phyloP scores from a whole-genome alignment of 768 basidiomycete genomes.

The Fomitopsis pulvina region DNA sequence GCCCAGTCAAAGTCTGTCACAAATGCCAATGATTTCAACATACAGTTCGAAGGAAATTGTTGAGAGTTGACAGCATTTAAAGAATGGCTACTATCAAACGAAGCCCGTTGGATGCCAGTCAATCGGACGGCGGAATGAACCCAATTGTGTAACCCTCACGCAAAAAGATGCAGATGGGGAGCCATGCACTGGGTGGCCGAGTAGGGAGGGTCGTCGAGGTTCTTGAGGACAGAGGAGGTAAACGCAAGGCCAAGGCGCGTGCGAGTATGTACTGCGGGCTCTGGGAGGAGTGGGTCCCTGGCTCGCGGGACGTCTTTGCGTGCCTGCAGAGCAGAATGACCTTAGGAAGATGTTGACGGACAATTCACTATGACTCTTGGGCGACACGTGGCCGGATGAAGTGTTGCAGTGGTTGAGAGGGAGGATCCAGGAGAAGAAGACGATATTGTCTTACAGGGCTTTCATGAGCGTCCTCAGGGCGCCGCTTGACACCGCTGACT shows the following conservation, averaged over 20 bases:
- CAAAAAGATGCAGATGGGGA: no score
- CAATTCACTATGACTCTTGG: neutral
- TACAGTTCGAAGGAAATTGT: no score
- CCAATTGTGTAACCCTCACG: no score
- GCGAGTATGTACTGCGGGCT: neutral
- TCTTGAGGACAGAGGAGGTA: neutral
- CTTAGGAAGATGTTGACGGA: neutral
- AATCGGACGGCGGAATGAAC: no score
- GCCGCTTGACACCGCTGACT: neutral
- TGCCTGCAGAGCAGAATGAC: neutral
- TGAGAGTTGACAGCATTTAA: no score
- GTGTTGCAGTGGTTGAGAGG: neutral
- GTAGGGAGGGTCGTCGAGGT: no score
- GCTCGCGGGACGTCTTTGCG: neutral
- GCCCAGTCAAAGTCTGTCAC: no score
- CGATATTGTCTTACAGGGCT: neutral
- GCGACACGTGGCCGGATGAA: neutral
- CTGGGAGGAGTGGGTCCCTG: neutral
- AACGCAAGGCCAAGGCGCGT: neutral
- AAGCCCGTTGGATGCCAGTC: no score
- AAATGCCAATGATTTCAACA: no score
- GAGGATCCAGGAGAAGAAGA: neutral
- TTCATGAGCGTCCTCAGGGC: neutral
- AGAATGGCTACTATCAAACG: no score
- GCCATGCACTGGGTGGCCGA: no score